Evolutionary conservation across 2,329 filamentous ascomycete species (phyloP), one percentile per base, ranked within the genome.

Genomic region (Sclerotinia minor): DNA sequence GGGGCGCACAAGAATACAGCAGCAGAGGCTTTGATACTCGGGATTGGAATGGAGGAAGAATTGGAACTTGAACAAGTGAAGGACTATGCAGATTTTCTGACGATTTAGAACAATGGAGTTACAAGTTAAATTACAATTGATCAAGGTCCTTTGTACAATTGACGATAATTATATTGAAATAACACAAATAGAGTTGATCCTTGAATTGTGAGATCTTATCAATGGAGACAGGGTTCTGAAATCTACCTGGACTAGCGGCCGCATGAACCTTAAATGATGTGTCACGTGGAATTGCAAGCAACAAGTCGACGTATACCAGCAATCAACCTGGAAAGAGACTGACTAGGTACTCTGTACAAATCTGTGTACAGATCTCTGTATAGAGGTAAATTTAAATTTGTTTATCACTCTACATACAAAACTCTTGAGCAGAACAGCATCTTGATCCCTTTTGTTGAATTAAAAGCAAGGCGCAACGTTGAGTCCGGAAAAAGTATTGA

Each of bases 1-100:
- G 49, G 60, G 60, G 60, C 35, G 60, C 63, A 47, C 52, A 65
- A 65, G 63, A 41, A 32, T 65, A 29, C 41, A 41, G 53, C n/a
- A 26, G 5, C 38, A 38, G 19, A 55, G 53, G 38, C 32, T 57
- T 41, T 41, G 32, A 41, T 50, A 8, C n/a, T 41, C 15, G 59
- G 29, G 15, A 38, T 21, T 63, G 11, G n/a, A 21, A 49, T 38
- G 24, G 59, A 35, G 5, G n/a, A 41, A 21, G n/a, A 21, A 11
- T 41, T 13, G 5, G 15, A 38, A 38, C 32, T 38, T 63, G 7
- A 38, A 63, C 15, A 63, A 63, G 5, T 21, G 4, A 26, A 26
- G 1, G 35, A 38, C 8, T 35, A 38, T 24, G n/a, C 15, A 24
- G 8, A 38, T 19, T 26, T 49, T 15, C 5, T n/a, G 45, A 26